Evolutionary conservation across 176 grass and related monocot species (phyloP), one percentile per base, ranked within the genome.

Genomic region (Avena atlantica): DNA sequence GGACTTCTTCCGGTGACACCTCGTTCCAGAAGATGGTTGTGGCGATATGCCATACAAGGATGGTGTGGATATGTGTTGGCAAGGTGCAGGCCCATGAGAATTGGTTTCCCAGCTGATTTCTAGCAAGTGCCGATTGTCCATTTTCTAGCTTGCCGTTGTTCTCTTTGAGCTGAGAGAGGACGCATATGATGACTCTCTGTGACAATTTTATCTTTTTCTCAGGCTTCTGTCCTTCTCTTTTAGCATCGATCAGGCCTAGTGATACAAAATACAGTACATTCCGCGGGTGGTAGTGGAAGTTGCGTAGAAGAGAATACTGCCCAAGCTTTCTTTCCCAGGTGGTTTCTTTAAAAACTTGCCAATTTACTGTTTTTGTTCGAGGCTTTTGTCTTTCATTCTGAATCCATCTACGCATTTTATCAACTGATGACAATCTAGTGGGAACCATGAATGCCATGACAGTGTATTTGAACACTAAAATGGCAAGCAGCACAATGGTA

Each of bases 321-420:
- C 86, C 57, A 4, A 87, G 78, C 14, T 86, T 70, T 77, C 76
- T 58, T 36, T 70, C 63, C 84, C 75, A 86, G 2, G 64, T 67
- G 1, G 0, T 12, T 8, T 7, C 1, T 14, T 3, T 12, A 4
- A 0, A 15, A 8, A 14, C 0, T 3, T 1, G 2, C 62, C 21
- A 6, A 16, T 0, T 14, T 65, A 14, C 11, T 13, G 4, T 8
- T 67, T 16, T 67, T 17, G 61, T 66, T 66, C 6, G 25, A 34
- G 64, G 27, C 64, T 67, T 8, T 14, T 13, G 0, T 5, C 2
- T 31, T 2, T 66, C 63, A 31, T 7, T 0, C 63, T 6, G 5
- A 15, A 31, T 4, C 12, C 12, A 15, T 2, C 0, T 1, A 13
- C 1, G 4, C 23, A 64, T 4, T 0, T 2, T 0, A 0, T 27